Evolutionary conservation across 2,329 filamentous ascomycete genomes (phyloP), one percentile per base, ranked within the genome.

Genomic region (Phaeoacremonium minimum): DNA sequence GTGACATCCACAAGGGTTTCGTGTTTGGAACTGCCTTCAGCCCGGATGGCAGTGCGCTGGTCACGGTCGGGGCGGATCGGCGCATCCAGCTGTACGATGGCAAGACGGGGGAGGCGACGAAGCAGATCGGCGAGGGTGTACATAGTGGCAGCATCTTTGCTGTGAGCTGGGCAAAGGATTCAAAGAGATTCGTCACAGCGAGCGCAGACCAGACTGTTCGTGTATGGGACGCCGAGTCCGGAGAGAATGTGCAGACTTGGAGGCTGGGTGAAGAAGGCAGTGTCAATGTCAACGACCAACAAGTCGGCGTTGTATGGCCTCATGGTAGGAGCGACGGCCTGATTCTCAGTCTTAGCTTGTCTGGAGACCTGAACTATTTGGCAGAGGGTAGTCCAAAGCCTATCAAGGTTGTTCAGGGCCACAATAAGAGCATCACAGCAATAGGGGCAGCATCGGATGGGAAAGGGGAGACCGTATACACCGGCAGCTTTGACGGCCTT

Each of bases 61-160:
- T 93, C 20, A 95, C 85, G 35, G 91, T 96, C 3, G 91, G 93
- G 26, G 88, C 86, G n/a, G 93, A 98, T 62, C 83, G 83, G 57
- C 80, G 79, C 55, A 95, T 98, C 46, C 94, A 93, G 71, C 69
- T 98, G 8, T 98, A 96, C 57, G 89, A 98, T 57, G 93, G 91
- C 44, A 95, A 95, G 73, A 95, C 89, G 13, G 93, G 93, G 18
- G 89, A 95, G 56, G 75, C 84, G 1, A 86, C 80, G 30, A 76
- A 69, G 41, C 75, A 87, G 48, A 83, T 98, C 50, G 85, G 85
- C 8, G 83, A 91, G 46, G 83, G 80, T n/a, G 82, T 81, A 46
- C 93, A 98, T 59, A 91, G 82, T 6, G 93, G 93, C 32, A 95
- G 88, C 57, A 93, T 98, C 40, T 95, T 96, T 55, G 83, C 84